Evolutionary conservation across 176 grass and related monocot species (phyloP), one percentile per base, ranked within the genome.

Genomic region (Rhipidocladum racemiflorum): DNA sequence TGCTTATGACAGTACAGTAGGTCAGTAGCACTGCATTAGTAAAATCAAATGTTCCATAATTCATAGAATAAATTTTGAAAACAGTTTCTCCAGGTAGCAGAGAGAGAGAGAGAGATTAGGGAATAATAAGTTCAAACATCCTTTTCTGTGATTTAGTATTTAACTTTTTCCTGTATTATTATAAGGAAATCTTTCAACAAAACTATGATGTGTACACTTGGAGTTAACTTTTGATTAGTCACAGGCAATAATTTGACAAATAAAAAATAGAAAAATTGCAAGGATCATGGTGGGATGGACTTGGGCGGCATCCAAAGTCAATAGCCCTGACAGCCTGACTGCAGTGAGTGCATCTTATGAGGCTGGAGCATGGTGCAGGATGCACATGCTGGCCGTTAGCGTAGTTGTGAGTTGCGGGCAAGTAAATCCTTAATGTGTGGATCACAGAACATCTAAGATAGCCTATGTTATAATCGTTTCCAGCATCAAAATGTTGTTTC

Each of bases 1-100:
- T 92, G 72, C 72, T 66, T 24, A 46, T 29, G 34, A 14, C 80
- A 54, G 20, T 42, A 74, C 21, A 40, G 42, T 16, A 54, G 20
- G 35, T 70, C 21, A 40, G 42, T 16, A 70, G 7, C 43, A 80
- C 21, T 49, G 50, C 12, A 56, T 21, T 44, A 49, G 32, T 16
- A 64, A 89, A 79, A 63, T 55, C n/a, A 83, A 68, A 72, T 54
- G 16, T 56, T 39, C 1, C 38, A 8, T 39, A 39, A 39, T 65
- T 73, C 28, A 44, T 43, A 48, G 46, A 78, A 56, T 66, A 1
- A 56, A 8, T 48, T 46, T 39, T 72, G 8, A 6, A 46, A 7
- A 68, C 49, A 6, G 21, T 59, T 35, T 1, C 4, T 60, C n/a
- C 39, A 45, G 6, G 7, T 51, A 18, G 49, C 17, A n/a, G n/a